Percentiles rank a stretch among this genome's conserved stretches.
These are phyloP conservation scores for Excoecaria agallocha DNA, from an alignment of 345 rosid genomes.

Conservation along the genomic window DNA sequence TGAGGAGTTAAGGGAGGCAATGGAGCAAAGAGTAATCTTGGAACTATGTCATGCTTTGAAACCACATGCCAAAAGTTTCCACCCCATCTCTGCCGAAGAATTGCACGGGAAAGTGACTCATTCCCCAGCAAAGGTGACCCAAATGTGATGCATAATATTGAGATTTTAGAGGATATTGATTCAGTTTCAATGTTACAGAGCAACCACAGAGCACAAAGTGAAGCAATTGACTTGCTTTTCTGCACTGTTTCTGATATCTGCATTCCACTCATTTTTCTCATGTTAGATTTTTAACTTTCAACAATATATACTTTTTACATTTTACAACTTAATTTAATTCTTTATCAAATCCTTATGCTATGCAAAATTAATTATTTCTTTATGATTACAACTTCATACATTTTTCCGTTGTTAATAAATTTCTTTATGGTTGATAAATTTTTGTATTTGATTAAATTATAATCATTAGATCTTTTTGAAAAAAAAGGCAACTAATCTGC, in stretches of 20 bases:
- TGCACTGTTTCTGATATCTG: constrained; percentile 40
- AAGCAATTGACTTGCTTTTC: constrained; percentile 45
- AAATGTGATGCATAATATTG: constrained; percentile 67
- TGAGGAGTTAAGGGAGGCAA: constrained; percentile 21
- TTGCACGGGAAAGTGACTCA: constrained; percentile 49
- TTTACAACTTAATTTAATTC: background rate
- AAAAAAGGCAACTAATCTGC: background rate
- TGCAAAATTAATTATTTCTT: too few species aligned
- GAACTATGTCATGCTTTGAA: constrained; percentile 52
- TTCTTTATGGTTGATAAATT: too few species aligned
- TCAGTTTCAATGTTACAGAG: constrained; percentile 46
- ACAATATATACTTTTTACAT: background rate
- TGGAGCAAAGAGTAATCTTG: constrained; percentile 48
- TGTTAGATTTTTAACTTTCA: background rate
- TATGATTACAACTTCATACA: too few species aligned
- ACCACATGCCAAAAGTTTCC: constrained; percentile 74
- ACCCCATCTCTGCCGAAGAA: constrained; percentile 55
- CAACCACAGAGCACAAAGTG: constrained; percentile 74
- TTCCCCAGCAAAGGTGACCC: constrained; percentile 83
- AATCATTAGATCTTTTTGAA: background rate
- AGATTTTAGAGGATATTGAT: constrained; percentile 18
- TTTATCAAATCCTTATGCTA: background rate
- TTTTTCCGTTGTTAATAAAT: too few species aligned
- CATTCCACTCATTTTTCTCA: background rate
- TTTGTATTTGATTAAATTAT: too few species aligned